Evolutionary conservation across 2,329 filamentous ascomycete genomes (phyloP), one percentile per base, ranked within the genome.

Genomic region (Cladosporium velox): DNA sequence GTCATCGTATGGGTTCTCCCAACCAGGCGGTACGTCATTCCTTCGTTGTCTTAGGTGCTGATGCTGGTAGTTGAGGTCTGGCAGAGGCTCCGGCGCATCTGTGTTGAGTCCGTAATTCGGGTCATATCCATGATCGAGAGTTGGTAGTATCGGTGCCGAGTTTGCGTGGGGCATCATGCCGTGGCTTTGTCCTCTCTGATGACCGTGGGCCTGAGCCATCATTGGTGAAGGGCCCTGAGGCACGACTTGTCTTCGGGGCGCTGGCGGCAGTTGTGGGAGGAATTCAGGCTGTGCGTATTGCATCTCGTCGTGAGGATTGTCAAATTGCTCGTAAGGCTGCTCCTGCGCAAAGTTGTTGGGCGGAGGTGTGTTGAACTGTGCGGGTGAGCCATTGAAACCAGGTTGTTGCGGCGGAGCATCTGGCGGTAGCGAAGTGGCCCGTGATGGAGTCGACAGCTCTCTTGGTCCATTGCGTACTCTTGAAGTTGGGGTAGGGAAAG

Each of bases 61-160:
- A 60, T 76, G 71, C 59, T 77, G 75, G 57, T 73, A 74, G 28
- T 78, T 64, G 68, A 74, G 49, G 71, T 74, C 59, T 65, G 76
- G 73, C 70, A 80, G 67, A 59, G 74, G 69, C 75, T 78, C 71
- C 2, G 73, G 65, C 68, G 72, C 65, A 68, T 75, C 69, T 2
- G 71, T 74, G n/a, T 67, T 66, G 47, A 73, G 67, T 34, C 49
- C 52, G 8, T 49, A 66, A 24, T 57, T 44, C 12, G 47, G 2
- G 52, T 72, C 70, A 59, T 76, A 73, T 35, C 66, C 68, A 49
- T 70, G 75, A 73, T 52, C 60, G 85, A 86, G 70, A 88, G 87
- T 85, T 87, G 79, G 79, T 12, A 82, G 75, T 12, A 73, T 68
- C 0, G 81, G 81, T 8, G 80, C 80, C n/a, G 81, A 83, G 67